Evolutionary conservation across 2,329 filamentous ascomycete genomes (phyloP).

Genomic region (Calonectria hawksworthii): DNA sequence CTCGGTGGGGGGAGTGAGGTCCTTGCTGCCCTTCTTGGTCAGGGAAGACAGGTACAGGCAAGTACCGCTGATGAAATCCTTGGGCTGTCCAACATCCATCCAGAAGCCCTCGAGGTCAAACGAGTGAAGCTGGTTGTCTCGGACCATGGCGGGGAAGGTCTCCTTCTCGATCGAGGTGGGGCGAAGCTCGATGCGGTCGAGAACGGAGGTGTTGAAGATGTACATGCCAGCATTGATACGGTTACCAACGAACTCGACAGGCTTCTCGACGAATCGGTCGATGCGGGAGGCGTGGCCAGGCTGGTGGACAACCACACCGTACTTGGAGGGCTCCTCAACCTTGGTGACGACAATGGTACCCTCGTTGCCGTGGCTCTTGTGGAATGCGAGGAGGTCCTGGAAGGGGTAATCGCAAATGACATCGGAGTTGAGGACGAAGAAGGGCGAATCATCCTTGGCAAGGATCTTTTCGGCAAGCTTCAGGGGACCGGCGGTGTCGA

Average conservation of each 20-base stretch:
- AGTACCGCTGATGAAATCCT: slow-evolving; percentile 96
- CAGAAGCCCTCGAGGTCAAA: slow-evolving; percentile 98
- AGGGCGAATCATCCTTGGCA: slow-evolving; percentile 92
- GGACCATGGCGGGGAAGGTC: slow-evolving; percentile 95
- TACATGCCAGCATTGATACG: slow-evolving; percentile 99
- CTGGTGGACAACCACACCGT: slow-evolving; percentile 98
- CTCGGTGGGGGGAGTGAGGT: slow-evolving; percentile 80
- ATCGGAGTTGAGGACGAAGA: slow-evolving; percentile 99
- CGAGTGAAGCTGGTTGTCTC: slow-evolving; percentile 91
- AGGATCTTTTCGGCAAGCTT: slow-evolving; percentile 96
- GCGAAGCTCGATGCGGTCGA: slow-evolving; percentile 93
- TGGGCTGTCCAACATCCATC: slow-evolving; percentile 99
- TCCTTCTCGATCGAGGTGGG: slow-evolving; percentile 99
- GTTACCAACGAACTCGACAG: slow-evolving; percentile 98
- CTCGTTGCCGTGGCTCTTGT: slow-evolving; percentile 93
- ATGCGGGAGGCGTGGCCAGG: slow-evolving; percentile 91
- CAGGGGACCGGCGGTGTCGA: slow-evolving; percentile 94
- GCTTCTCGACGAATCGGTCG: slow-evolving; percentile 99
- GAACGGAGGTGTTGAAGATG: slow-evolving; percentile 93
- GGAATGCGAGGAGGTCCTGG: slow-evolving; percentile 89
- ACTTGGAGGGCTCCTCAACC: slow-evolving; percentile 99
- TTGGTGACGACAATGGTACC: slow-evolving; percentile 99
- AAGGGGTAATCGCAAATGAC: slow-evolving; percentile 99
- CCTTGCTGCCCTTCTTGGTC: slow-evolving; percentile 89
- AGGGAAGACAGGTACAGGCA: slow-evolving; percentile 96